phyloP scores from a whole-genome alignment of 305 asterid species.

The Monarda citriodora region DNA sequence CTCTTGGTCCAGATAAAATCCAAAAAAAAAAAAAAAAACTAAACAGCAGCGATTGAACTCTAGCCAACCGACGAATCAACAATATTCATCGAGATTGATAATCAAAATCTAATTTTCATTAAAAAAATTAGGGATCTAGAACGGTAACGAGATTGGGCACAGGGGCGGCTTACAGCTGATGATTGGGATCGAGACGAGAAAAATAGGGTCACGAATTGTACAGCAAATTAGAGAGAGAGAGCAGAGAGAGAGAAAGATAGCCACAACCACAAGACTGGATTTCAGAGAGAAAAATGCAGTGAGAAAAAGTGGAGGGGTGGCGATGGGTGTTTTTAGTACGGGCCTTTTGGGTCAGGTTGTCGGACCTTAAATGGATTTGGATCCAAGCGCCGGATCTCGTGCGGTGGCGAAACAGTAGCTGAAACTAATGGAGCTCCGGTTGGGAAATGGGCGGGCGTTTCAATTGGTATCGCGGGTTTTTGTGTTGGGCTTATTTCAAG shows the following conservation, averaged over 20 bases:
- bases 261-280: conserved; percentile 56
- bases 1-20: conserved; percentile 13
- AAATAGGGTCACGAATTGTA: conserved; percentile 9
- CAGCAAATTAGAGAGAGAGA: conserved; percentile 23
- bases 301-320: conserved; percentile 21
- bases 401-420: not conserved
- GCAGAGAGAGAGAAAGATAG: conserved; percentile 53
- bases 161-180: conserved; percentile 29
- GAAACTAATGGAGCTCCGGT: not conserved
- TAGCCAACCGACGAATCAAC: conserved; percentile 18
- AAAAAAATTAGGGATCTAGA: conserved; percentile 38
- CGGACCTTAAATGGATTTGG: not conserved
- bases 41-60: conserved; percentile 16
- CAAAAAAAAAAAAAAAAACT: not conserved
- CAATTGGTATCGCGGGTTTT: not conserved
- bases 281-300: conserved; percentile 37
- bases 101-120: not conserved
- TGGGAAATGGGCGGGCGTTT: conserved; percentile 1
- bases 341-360: conserved; percentile 17
- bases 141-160: conserved; percentile 18
- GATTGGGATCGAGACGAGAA: conserved; percentile 40
- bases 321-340: conserved; percentile 29
- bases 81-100: conserved; percentile 11
- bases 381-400: not conserved
- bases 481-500: conserved; percentile 12